Percentiles rank a stretch among this genome's conserved stretches.
Evolutionary conservation across 768 basidiomycete species (phyloP).

Genomic region (Leccinum boreale): DNA sequence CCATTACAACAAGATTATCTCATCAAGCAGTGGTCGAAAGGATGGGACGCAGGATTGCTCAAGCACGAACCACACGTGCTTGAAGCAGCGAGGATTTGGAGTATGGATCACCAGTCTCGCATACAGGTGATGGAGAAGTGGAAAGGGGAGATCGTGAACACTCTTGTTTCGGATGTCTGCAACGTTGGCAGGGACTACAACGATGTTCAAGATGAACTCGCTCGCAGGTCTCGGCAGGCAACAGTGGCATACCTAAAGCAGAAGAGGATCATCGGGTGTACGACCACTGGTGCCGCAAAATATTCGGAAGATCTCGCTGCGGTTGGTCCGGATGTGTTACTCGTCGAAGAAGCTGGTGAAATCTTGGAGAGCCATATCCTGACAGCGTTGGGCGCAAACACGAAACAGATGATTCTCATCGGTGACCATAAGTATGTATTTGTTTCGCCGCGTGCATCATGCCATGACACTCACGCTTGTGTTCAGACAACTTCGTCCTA

Average conservation of each 20-base stretch:
- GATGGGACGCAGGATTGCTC: constrained; percentile 45
- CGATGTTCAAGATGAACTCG: constrained; percentile 32
- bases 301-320: constrained; percentile 47
- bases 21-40: constrained; percentile 44
- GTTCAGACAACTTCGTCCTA: constrained; percentile 65
- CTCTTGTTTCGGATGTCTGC: constrained; percentile 35
- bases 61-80: constrained; percentile 22
- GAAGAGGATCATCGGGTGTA: constrained; percentile 65
- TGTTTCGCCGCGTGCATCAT: background rate
- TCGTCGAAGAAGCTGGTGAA: constrained; percentile 75
- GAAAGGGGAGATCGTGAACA: constrained; percentile 35
- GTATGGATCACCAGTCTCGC: constrained; percentile 32
- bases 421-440: constrained; percentile 64
- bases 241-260: constrained; percentile 35
- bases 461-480: background rate
- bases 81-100: constrained; percentile 35
- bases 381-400: constrained; percentile 49
- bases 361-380: constrained; percentile 68
- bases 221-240: constrained; percentile 35
- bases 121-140: constrained; percentile 30
- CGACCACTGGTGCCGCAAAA: constrained; percentile 69
- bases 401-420: constrained; percentile 60
- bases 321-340: constrained; percentile 47
- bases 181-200: constrained; percentile 41
- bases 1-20: constrained; percentile 40